Percentiles rank a stretch among this genome's conserved stretches.
phyloP scores from a whole-genome alignment of 2,329 filamentous ascomycete species.

The Dactylellina parvicollis region DNA sequence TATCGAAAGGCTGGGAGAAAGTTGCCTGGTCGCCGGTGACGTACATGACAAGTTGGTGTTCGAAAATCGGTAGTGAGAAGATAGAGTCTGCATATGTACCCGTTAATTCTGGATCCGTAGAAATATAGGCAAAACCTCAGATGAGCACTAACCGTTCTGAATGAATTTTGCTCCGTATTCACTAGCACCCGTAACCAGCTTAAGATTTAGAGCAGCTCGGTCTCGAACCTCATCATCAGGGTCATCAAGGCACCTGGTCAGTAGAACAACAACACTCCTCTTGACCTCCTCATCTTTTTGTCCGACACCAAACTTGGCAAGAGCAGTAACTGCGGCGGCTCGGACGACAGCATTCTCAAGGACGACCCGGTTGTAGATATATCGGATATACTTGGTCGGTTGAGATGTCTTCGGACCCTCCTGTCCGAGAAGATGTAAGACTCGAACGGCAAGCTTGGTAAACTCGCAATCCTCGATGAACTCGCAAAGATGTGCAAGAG shows the following conservation, averaged over 20 bases:
- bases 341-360: conserved; percentile 96
- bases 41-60: conserved; percentile 97
- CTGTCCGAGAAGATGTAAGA: conserved; percentile 89
- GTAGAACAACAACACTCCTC: conserved; percentile 89
- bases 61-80: conserved; percentile 92
- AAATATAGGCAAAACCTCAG: too few species aligned
- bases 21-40: conserved; percentile 89
- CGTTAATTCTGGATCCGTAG: too few species aligned
- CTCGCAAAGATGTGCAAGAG: conserved; percentile 93
- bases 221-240: conserved; percentile 98
- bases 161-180: conserved; percentile 87
- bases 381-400: conserved; percentile 98
- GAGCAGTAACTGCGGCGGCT: conserved; percentile 90
- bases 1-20: conserved; percentile 87
- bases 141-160: conserved; percentile 77
- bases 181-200: conserved; percentile 91
- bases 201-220: conserved; percentile 88
- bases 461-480: conserved; percentile 99
- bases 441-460: conserved; percentile 94
- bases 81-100: conserved; percentile 79
- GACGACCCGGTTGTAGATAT: conserved; percentile 98
- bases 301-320: conserved; percentile 96
- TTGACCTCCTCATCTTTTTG: conserved; percentile 95
- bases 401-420: conserved; percentile 95
- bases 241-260: conserved; percentile 93